Evolutionary conservation across 495 filamentous ascomycete species (phyloP), one percentile per base, ranked within the genome.

Genomic region (Annulohypoxylon stygium): DNA sequence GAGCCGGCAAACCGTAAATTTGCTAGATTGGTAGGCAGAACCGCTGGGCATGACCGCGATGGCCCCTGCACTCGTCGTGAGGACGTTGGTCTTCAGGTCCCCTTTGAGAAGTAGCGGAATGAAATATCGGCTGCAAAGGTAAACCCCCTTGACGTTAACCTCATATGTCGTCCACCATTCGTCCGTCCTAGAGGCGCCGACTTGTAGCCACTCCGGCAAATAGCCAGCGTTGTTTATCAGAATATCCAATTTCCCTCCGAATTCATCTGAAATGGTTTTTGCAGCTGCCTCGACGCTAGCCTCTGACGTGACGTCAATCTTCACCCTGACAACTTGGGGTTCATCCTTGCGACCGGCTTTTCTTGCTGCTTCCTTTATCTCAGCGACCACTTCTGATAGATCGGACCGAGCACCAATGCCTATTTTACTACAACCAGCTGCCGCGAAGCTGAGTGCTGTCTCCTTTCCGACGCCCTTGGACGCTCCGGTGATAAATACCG

Each of bases 401-500:
- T 80, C 74, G 20, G 83, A 84, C 9, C 83, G 80, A 14, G 85
- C 83, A 18, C 79, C 83, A 26, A 84, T 74, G 61, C 74, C 80
- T 61, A 88, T 82, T 61, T 69, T 76, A 11, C 76, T 78, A 47
- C 80, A 81, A 9, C 84, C 83, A 9, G 81, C 82, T 62, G 65
- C 63, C 25, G 85, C 84, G 70, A 82, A 86, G n/a, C 78, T 75
- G 34, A 88, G 70, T 8, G 84, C 83, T 34, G 85, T 87, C 9
- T 83, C 80, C 9, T 76, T 84, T 39, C 88, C 88, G 37, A 91
- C 86, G 18, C 88, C 88, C 37, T 85, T 83, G 4, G 86, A 85
- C 1, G 86, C 86, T 14, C 89, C 89, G 2, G 86, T 87, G 69
- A 91, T 81, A 33, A 88, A 77, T 8, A 86, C 86, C 8, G 86